Evolutionary conservation across 495 filamentous ascomycete species (phyloP).

Genomic region (Lichenothelia convexa): DNA sequence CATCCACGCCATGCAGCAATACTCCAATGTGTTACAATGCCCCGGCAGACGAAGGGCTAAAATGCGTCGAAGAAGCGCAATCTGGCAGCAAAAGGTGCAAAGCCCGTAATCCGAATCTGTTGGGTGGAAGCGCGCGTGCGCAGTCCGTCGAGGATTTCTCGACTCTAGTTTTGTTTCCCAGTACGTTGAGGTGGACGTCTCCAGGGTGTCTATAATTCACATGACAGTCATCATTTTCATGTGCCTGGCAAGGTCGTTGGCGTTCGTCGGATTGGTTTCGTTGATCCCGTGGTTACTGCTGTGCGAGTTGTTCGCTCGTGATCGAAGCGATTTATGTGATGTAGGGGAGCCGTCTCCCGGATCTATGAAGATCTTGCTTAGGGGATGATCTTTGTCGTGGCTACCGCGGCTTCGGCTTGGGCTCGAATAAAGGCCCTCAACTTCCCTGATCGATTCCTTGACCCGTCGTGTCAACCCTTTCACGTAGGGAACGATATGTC

Average conservation of each 20-base stretch:
- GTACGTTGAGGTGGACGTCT: no score
- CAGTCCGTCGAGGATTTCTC: no score
- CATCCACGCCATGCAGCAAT: no score
- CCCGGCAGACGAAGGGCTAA: no score
- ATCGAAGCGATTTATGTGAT: slow-evolving; percentile 29
- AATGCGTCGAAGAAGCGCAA: no score
- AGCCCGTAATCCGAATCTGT: no score
- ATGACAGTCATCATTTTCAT: slow-evolving; percentile 56
- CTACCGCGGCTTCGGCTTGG: slow-evolving; percentile 32
- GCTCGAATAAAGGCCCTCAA: slow-evolving; percentile 29
- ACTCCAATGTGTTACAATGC: no score
- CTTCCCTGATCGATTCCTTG: slow-evolving; percentile 42
- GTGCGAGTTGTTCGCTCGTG: slow-evolving; percentile 31
- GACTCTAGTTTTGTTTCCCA: no score
- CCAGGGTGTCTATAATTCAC: no score
- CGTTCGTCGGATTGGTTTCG: slow-evolving; percentile 30
- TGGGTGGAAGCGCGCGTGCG: no score
- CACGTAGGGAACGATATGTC: slow-evolving; percentile 70
- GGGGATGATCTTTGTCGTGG: slow-evolving; percentile 7
- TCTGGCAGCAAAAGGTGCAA: no score
- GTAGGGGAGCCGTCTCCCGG: slow-evolving; percentile 23
- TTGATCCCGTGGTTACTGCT: slow-evolving; percentile 19
- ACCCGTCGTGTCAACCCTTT: slow-evolving; percentile 64
- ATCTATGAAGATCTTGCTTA: slow-evolving; percentile 43
- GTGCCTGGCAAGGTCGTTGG: slow-evolving; percentile 32